Conservation (phyloP, 805 yeast species). For the Candida xiaguanensis region DNA sequence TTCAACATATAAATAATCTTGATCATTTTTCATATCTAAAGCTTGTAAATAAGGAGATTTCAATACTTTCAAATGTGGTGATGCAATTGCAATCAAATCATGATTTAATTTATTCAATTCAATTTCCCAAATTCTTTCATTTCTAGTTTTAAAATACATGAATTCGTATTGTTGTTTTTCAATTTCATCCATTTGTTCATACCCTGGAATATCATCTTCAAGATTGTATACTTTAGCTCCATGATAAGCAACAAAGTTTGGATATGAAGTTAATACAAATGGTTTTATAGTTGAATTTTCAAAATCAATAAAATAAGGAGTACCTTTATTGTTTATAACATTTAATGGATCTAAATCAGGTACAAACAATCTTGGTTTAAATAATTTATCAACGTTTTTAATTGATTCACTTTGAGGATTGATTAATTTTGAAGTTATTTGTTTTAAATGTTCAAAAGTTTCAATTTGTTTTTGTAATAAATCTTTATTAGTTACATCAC, state of each 20-base stretch:
- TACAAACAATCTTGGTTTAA: constrained; percentile 67
- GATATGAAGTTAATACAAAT: constrained; percentile 70
- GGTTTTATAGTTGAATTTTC: constrained; percentile 83
- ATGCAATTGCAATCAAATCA: constrained; percentile 72
- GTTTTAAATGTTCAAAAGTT: constrained; percentile 60
- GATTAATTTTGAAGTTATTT: constrained; percentile 57
- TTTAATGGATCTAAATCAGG: constrained; percentile 94
- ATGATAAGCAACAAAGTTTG: constrained; percentile 78
- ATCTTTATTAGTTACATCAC: constrained; percentile 39
- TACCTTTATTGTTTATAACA: constrained; percentile 46
- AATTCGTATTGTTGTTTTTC: constrained; percentile 80
- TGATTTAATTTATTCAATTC: constrained; percentile 62
- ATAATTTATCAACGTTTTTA: constrained; percentile 59
- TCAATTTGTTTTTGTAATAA: constrained; percentile 46
- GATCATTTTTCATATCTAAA: constrained; percentile 52
- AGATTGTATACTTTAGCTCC: constrained; percentile 84
- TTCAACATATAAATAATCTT: constrained; percentile 62
- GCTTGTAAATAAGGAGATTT: constrained; percentile 63
- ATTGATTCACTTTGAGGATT: constrained; percentile 50
- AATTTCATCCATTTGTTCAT: constrained; percentile 58
- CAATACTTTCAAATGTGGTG: constrained; percentile 76
- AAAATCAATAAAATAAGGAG: constrained; percentile 62
- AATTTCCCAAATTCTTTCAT: constrained; percentile 84
- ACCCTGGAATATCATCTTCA: constrained; percentile 71
- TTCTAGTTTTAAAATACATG: constrained; percentile 86